Percentiles rank a stretch among this genome's conserved stretches.
Conservation (phyloP, 805 yeast genomes). For the Wickerhamomyces chaumierensis region DNA sequence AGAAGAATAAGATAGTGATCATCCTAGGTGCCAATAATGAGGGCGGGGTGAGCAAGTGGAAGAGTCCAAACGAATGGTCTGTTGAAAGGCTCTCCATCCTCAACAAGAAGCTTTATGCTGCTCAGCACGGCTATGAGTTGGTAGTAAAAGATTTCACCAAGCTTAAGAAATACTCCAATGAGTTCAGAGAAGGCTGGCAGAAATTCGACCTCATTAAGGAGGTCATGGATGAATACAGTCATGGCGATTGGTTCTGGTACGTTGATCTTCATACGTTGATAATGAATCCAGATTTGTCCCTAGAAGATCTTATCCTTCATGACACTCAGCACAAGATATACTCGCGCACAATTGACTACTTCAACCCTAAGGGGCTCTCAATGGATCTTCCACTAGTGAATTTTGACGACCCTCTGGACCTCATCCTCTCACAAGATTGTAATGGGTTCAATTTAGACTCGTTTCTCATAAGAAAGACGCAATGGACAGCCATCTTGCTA, state of each 20-base stretch:
- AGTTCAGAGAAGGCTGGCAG: conserved; percentile 36
- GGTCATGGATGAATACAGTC: conserved; percentile 22
- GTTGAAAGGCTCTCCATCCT: conserved; percentile 36
- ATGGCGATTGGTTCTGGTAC: conserved; percentile 31
- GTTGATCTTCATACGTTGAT: conserved; percentile 28
- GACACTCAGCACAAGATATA: conserved; percentile 13
- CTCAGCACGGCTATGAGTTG: conserved; percentile 35
- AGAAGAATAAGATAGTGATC: conserved; percentile 23
- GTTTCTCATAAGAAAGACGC: conserved; percentile 26
- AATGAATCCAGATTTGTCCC: conserved; percentile 26
- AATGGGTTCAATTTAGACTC: conserved; percentile 31
- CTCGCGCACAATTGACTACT: conserved; percentile 18
- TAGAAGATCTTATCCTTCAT: conserved; percentile 25
- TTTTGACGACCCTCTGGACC: conserved; percentile 24
- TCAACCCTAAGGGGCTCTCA: conserved; percentile 24
- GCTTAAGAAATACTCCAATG: conserved; percentile 37
- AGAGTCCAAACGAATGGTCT: conserved; percentile 30
- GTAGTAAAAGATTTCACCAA: conserved; percentile 33
- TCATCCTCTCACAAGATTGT: conserved; percentile 29
- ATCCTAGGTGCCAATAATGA: conserved; percentile 29
- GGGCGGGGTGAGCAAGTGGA: conserved; percentile 29
- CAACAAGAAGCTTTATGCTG: conserved; percentile 37
- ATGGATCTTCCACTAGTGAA: conserved; percentile 21
- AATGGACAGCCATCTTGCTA: conserved; percentile 26
- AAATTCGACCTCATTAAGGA: conserved; percentile 26